Conservation (phyloP, 2,329 filamentous ascomycete genomes). For the Fusarium guadeloupense region DNA sequence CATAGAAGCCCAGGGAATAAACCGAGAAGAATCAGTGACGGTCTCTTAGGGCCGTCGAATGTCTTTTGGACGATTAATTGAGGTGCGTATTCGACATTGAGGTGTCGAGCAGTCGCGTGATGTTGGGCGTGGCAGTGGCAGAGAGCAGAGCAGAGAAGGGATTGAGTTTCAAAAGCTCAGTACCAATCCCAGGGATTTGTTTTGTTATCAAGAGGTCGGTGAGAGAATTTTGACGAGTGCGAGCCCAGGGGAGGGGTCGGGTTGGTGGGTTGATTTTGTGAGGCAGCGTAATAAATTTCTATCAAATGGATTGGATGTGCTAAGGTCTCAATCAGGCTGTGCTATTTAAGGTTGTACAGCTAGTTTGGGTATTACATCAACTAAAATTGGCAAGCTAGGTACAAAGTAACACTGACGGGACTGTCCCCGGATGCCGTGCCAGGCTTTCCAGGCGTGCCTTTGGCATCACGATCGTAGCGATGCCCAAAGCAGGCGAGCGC, state of each 20-base stretch:
- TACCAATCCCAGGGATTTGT: constrained; percentile 9
- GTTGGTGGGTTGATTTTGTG: constrained; percentile 25
- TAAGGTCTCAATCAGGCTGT: constrained; percentile 36
- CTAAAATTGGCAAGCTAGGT: constrained; percentile 8
- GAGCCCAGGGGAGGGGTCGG: constrained; percentile 9
- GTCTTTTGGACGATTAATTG: constrained; percentile 37
- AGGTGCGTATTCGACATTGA: constrained; percentile 44
- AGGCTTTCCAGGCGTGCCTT: too few species aligned
- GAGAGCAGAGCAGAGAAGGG: neutral
- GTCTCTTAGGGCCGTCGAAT: constrained; percentile 41
- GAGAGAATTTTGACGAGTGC: constrained; percentile 41
- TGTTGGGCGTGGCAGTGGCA: neutral
- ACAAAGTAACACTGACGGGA: constrained; percentile 7
- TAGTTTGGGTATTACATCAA: neutral
- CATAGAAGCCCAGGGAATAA: constrained; percentile 72
- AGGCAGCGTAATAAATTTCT: constrained; percentile 27
- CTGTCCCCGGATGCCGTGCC: neutral
- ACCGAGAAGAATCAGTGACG: constrained; percentile 36
- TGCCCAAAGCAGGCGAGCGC: neutral
- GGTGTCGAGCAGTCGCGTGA: constrained; percentile 35
- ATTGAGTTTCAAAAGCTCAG: neutral
- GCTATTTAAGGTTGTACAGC: constrained; percentile 5
- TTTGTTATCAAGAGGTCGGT: constrained; percentile 29
- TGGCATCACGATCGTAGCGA: neutral
- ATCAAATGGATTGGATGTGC: constrained; percentile 28